Evolutionary conservation across 495 filamentous ascomycete genomes (phyloP).

Genomic region (Ramalina peruviana): DNA sequence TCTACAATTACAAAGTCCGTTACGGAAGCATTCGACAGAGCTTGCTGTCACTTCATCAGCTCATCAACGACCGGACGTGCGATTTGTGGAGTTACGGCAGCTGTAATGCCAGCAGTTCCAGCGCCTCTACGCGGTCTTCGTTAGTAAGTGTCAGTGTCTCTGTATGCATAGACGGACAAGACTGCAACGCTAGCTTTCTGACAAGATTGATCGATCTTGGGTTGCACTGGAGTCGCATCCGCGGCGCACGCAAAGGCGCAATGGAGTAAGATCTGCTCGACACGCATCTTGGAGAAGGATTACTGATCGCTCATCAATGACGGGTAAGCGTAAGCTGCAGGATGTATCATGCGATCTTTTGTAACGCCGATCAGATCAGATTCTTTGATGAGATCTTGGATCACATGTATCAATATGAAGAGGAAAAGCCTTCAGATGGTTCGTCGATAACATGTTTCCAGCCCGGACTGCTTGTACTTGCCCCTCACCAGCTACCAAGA

Average conservation of each 20-base stretch:
- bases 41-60: conserved; percentile 33
- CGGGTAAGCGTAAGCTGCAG: too few relatives aligned
- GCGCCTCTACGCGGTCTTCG: conserved; percentile 25
- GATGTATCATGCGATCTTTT: too few relatives aligned
- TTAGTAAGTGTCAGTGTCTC: background rate
- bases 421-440: too few relatives aligned
- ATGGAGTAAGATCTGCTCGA: too few relatives aligned
- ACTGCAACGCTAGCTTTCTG: conserved; percentile 29
- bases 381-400: too few relatives aligned
- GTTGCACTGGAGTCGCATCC: conserved; percentile 9
- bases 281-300: too few relatives aligned
- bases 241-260: background rate
- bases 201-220: conserved; percentile 18
- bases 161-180: conserved; percentile 13
- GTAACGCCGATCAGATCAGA: too few relatives aligned
- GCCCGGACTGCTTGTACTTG: too few relatives aligned
- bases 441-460: too few relatives aligned
- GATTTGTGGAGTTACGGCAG: conserved; percentile 40
- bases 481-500: too few relatives aligned
- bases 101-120: conserved; percentile 55
- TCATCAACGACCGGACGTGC: conserved; percentile 3
- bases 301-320: too few relatives aligned
- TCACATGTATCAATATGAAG: too few relatives aligned
- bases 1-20: conserved; percentile 60
- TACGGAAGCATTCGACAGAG: conserved; percentile 47